Evolutionary conservation across 331 rosid genomes (phyloP).

Genomic region (Pyracantha coccinea): DNA sequence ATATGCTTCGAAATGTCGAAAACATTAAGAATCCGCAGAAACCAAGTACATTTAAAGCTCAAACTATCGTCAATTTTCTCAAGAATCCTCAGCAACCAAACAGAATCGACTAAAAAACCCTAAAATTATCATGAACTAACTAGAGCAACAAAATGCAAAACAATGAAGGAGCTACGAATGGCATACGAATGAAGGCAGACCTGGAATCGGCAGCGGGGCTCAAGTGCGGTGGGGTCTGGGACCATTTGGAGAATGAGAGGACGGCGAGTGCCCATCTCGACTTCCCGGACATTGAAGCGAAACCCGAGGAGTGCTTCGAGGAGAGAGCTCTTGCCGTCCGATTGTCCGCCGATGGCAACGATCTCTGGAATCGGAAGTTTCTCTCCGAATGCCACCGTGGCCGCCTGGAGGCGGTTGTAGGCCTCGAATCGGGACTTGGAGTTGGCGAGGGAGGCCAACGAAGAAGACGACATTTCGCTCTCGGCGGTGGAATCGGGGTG

Average conservation of each 20-base stretch:
- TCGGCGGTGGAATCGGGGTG: neutral
- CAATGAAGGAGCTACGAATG: neutral
- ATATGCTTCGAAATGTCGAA: neutral
- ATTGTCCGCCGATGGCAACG: slow-evolving; percentile 81
- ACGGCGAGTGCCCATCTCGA: slow-evolving; percentile 95
- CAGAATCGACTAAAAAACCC: neutral
- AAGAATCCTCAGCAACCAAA: neutral
- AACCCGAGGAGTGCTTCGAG: slow-evolving; percentile 84
- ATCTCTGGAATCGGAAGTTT: slow-evolving; percentile 93
- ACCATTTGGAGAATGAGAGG: slow-evolving; percentile 93
- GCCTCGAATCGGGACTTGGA: slow-evolving; percentile 80
- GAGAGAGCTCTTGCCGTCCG: slow-evolving; percentile 91
- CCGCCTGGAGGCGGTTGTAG: slow-evolving; percentile 86
- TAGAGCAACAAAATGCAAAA: neutral
- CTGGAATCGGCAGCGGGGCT: slow-evolving; percentile 90
- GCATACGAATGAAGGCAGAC: slow-evolving; percentile 4
- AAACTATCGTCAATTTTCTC: neutral
- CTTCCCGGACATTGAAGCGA: slow-evolving; percentile 92
- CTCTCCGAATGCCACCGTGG: slow-evolving; percentile 90
- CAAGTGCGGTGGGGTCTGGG: slow-evolving; percentile 77
- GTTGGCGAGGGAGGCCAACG: slow-evolving; percentile 5
- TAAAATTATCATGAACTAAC: neutral
- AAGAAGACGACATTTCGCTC: slow-evolving; percentile 21
- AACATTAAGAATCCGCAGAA: neutral
- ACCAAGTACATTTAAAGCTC: neutral